phyloP scores from a whole-genome alignment of 1,284 basidiomycete species.

The Trametes pubescens region DNA sequence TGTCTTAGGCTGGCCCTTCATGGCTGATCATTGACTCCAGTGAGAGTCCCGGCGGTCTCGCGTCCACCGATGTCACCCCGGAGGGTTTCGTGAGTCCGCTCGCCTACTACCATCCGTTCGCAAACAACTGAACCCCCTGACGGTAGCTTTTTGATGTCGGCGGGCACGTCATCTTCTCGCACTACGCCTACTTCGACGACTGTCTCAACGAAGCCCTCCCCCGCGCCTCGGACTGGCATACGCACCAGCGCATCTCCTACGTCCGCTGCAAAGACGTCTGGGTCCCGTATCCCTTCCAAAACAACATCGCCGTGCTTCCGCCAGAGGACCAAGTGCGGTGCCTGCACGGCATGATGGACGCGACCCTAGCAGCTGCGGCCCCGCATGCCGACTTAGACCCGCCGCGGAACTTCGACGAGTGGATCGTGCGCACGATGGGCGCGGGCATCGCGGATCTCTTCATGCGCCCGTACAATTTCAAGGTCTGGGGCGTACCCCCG shows the following conservation, averaged over 20 bases:
- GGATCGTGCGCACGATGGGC: constrained; percentile 13
- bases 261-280: constrained; percentile 6
- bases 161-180: constrained; percentile 8
- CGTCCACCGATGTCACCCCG: not conserved
- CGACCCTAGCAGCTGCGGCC: not conserved
- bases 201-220: constrained; percentile 5
- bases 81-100: constrained; percentile 4
- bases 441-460: constrained; percentile 6
- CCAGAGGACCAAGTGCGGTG: constrained; percentile 2
- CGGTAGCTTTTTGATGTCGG: constrained; percentile 6
- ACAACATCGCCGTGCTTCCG: constrained; percentile 5
- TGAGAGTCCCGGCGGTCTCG: constrained; percentile 3
- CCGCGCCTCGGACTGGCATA: not conserved
- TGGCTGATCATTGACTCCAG: not conserved
- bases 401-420: constrained; percentile 7
- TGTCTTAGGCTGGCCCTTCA: not conserved
- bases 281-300: constrained; percentile 11
- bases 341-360: constrained; percentile 6
- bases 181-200: constrained; percentile 11
- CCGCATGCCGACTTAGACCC: too few species aligned
- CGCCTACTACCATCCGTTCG: not conserved
- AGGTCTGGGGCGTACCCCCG: constrained; percentile 4
- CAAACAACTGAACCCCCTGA: not conserved
- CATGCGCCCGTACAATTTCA: constrained; percentile 10
- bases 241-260: constrained; percentile 5